Percentiles rank a stretch among this genome's conserved stretches.
These are phyloP conservation scores for Vaccinium macrocarpon DNA, from an alignment of 148 eudicot species.

Conservation along the genomic window DNA sequence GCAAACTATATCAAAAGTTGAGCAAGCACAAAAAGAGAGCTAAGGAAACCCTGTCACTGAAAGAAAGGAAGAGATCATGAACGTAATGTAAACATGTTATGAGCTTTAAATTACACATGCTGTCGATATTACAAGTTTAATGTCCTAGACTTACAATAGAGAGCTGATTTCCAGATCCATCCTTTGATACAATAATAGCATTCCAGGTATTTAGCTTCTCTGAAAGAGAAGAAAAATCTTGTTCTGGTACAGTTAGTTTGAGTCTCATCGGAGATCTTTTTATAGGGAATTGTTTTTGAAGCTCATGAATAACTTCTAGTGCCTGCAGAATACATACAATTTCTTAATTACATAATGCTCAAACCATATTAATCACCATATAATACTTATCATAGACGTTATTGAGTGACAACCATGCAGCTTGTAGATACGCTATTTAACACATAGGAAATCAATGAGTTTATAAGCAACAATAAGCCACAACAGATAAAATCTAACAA, in stretches of 20 bases:
- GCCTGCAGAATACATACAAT: background rate
- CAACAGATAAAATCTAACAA: background rate
- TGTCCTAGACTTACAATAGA: conserved; percentile 63
- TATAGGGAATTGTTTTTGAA: conserved; percentile 55
- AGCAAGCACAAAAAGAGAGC: background rate
- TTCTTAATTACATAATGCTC: background rate
- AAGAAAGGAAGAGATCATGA: conserved; percentile 1
- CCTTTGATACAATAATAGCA: conserved; percentile 57
- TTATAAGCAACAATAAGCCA: background rate
- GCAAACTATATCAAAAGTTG: background rate
- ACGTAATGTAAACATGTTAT: background rate
- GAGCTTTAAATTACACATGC: background rate
- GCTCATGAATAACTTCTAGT: conserved; percentile 6
- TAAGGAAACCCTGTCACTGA: background rate
- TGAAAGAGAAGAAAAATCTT: conserved; percentile 42
- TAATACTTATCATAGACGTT: background rate
- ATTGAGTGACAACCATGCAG: background rate
- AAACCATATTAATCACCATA: background rate
- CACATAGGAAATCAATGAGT: background rate
- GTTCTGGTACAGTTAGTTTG: conserved; percentile 47
- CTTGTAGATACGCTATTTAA: background rate
- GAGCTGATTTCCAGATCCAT: conserved; percentile 68
- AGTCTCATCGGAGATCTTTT: conserved; percentile 89
- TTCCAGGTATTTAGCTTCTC: conserved; percentile 68
- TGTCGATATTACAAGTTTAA: background rate